Evolutionary conservation across 306 rosid genomes (phyloP).

Genomic region (Rosa chinensis): DNA sequence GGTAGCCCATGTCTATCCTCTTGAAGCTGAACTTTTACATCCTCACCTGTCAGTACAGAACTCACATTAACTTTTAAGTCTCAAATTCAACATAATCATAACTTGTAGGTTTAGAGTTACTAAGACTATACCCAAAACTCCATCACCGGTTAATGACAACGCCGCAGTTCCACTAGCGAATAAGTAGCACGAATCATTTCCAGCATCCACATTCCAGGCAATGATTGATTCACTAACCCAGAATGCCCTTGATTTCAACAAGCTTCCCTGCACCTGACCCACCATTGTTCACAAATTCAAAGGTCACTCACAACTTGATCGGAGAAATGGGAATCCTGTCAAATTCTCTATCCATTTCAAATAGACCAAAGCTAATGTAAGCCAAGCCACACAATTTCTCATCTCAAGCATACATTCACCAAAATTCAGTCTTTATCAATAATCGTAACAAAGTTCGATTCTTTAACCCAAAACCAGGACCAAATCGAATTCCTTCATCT

Average conservation of each 20-base stretch:
- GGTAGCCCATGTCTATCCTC: conserved; percentile 68
- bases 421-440: not conserved
- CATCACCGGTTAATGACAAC: conserved; percentile 44
- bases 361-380: not conserved
- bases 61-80: not conserved
- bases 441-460: not conserved
- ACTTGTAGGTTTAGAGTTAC: not conserved
- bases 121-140: conserved; percentile 53
- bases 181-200: conserved; percentile 48
- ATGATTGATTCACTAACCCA: conserved; percentile 69
- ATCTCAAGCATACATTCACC: not conserved
- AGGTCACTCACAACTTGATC: not conserved
- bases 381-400: not conserved
- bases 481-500: not conserved
- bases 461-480: not conserved
- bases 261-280: conserved; percentile 49
- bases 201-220: conserved; percentile 79
- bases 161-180: conserved; percentile 63
- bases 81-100: conserved; percentile 1
- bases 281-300: conserved; percentile 16
- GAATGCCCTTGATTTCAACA: conserved; percentile 69
- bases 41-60: conserved; percentile 58
- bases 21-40: conserved; percentile 68
- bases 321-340: not conserved
- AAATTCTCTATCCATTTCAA: not conserved